Base-by-base conservation (phyloP, 176 grass and related monocot genomes). In the Lolium multiflorum region DNA sequence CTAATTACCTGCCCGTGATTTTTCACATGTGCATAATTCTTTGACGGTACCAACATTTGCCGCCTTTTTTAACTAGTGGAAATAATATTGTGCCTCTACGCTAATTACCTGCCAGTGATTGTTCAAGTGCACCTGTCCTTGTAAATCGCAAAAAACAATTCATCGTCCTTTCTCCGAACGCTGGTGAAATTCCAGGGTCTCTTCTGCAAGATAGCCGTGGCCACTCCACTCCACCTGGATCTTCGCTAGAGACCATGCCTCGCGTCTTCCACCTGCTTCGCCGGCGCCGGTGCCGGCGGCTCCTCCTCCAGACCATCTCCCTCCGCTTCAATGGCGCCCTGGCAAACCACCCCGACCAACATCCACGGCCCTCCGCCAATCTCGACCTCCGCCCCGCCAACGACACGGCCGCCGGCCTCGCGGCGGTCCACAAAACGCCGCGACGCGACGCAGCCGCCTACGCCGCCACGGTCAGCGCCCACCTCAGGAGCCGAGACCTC, bases 241-340 rank as follows among this genome's bases (percentile, higher is more conserved):
- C 31, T 35, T 35, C 2, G 31, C 31, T 35, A 6, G 6, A 74
- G 31, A 3, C 17, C 20, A 61, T 16, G 77, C 14, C 57, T 22
- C 43, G 41, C 64, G 28, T 11, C 52, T 28, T 47, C 17, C 47
- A 4, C 4, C 28, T 68, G 58, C 60, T 65, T 35, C 25, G 57
- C 58, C 76, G 87, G 0, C 46, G 54, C 58, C 76, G 87, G 0
- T 35, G 54, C 65, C 74, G 56, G 12, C 56, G 56, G 13, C 71
- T 16, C 16, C 35, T 55, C 73, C 41, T 67, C 74, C 69, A 51
- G 5, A 17, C 44, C 77, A 55, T 47, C 1, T 25, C 39, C 5
- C 5, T 25, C 44, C 70, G 81, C 51, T 17, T 50, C 56, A 37
- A 31, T 5, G 62, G 52, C 58, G 0, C 86, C 71, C 11, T 6